Evolutionary conservation across 768 basidiomycete species (phyloP).

Genomic region (Cyathus striatus): DNA sequence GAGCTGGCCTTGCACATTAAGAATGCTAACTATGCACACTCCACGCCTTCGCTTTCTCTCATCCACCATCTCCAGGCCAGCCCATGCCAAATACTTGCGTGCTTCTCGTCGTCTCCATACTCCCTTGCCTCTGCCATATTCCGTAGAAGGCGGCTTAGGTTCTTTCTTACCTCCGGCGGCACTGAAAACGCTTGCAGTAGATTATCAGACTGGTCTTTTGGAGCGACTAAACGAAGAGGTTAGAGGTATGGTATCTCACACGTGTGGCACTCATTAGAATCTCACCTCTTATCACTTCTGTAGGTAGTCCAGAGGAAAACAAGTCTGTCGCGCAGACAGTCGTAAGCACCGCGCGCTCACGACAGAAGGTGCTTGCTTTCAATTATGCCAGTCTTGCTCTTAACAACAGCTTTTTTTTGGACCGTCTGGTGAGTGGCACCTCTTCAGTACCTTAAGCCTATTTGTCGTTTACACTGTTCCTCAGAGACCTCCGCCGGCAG

Average conservation of each 20-base stretch:
- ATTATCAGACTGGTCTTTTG: slow-evolving; percentile 84
- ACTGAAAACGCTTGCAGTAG: slow-evolving; percentile 65
- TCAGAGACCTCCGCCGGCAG: slow-evolving; percentile 37
- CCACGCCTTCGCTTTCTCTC: slow-evolving; percentile 1
- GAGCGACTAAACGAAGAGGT: slow-evolving; percentile 73
- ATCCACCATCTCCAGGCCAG: slow-evolving; percentile 13
- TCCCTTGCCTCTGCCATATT: slow-evolving; percentile 42
- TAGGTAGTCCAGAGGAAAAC: slow-evolving; percentile 54
- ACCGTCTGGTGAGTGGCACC: slow-evolving; percentile 62
- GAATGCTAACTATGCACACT: slow-evolving; percentile 3
- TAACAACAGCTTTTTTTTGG: slow-evolving; percentile 94
- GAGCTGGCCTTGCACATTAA: slow-evolving; percentile 1
- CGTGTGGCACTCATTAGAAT: too few relatives aligned
- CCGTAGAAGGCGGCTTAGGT: slow-evolving; percentile 66
- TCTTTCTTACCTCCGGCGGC: slow-evolving; percentile 74
- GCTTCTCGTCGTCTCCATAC: slow-evolving; percentile 11
- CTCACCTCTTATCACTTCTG: slow-evolving; percentile 2
- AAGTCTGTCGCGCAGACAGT: slow-evolving; percentile 68
- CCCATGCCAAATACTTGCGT: slow-evolving; percentile 19
- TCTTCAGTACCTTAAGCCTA: background rate
- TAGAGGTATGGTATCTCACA: slow-evolving; percentile 43
- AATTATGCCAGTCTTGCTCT: slow-evolving; percentile 90
- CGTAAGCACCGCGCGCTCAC: slow-evolving; percentile 55
- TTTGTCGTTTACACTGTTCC: slow-evolving; percentile 1
- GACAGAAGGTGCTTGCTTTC: slow-evolving; percentile 64